Evolutionary conservation across 306 rosid genomes (phyloP), one percentile per base, ranked within the genome.

Genomic region (Prosopis cineraria): DNA sequence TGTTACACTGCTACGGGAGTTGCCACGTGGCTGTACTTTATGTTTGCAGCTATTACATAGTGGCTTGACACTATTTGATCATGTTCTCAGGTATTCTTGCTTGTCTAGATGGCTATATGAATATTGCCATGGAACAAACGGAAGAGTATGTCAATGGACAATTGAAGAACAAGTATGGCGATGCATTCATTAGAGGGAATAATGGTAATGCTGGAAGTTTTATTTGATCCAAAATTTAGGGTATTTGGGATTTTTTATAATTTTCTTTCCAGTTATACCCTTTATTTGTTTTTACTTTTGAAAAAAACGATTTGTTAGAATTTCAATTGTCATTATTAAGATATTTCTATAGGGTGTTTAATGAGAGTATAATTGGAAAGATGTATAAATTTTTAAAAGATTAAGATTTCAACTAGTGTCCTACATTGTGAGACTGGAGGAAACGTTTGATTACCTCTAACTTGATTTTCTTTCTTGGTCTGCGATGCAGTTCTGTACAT

Each of bases 81-180:
- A 48, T 76, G 19, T 75, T 48, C 68, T 81, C 88, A 93, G 98
- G 99, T 82, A 95, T 95, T 74, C 89, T 95, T 39, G 99, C 98
- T 13, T 95, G 99, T 84, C 91, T 94, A 30, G 97, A 95, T 86
- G 99, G 99, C 68, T 95, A 95, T 84, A 95, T 95, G 97, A 95
- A 95, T 68, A 93, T 95, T 84, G 98, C 99, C 63, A 95, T 95
- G 99, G 99, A 95, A 84, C 99, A 95, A 69, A 95, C 99, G 0
- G 99, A 95, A 84, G 98, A 95, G 80, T 95, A 95, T 22, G 98
- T 91, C 19, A 95, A 93, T 30, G 99, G 98, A 30, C 98, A 93
- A 79, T 83, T 95, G 84, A 95, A 95, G 79, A 95, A 95, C 82
- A 95, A 95, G 69, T 95, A 95, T 67, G 99, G 99, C 0, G 98